Conservation (phyloP, 768 basidiomycete genomes). For the Gloeopeniophorella convolvens region DNA sequence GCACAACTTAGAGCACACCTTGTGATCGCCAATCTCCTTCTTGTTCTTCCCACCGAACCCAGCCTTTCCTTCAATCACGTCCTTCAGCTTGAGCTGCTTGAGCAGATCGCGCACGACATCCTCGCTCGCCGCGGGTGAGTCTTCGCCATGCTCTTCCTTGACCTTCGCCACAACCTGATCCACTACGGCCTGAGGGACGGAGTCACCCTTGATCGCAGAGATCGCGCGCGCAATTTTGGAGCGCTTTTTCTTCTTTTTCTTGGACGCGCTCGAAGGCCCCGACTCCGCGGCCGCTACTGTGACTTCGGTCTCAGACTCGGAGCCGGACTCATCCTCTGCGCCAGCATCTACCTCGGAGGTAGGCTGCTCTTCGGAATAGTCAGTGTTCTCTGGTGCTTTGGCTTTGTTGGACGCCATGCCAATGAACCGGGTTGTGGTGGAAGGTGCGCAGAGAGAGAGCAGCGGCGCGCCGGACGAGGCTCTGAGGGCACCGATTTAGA, state of each 20-base stretch:
- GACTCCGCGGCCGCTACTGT: slow-evolving; percentile 19
- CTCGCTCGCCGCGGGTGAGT: slow-evolving; percentile 38
- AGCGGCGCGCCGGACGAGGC: too few relatives aligned
- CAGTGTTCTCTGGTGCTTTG: slow-evolving; percentile 1
- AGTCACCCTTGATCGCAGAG: slow-evolving; percentile 44
- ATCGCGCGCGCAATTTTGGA: slow-evolving; percentile 56
- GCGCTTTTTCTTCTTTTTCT: slow-evolving; percentile 90
- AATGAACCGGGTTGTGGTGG: not conserved
- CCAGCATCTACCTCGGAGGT: not conserved
- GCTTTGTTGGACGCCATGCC: slow-evolving; percentile 9
- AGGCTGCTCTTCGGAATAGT: not conserved
- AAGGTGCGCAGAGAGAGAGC: not conserved
- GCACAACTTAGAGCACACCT: slow-evolving; percentile 44
- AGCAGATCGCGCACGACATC: slow-evolving; percentile 64
- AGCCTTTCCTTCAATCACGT: slow-evolving; percentile 75
- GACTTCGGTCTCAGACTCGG: slow-evolving; percentile 6
- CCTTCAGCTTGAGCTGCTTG: slow-evolving; percentile 78
- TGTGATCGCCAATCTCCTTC: slow-evolving; percentile 83
- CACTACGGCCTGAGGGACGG: slow-evolving; percentile 60
- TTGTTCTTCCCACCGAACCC: slow-evolving; percentile 69
- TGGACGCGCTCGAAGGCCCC: slow-evolving; percentile 37
- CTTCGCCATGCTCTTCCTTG: slow-evolving; percentile 34
- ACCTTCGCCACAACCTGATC: slow-evolving; percentile 56
- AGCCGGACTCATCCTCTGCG: slow-evolving; percentile 2
- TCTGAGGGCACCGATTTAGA: too few relatives aligned